Base-by-base conservation (phyloP, 108 stramenopile species). In the Hondaea fermentalgiana region DNA sequence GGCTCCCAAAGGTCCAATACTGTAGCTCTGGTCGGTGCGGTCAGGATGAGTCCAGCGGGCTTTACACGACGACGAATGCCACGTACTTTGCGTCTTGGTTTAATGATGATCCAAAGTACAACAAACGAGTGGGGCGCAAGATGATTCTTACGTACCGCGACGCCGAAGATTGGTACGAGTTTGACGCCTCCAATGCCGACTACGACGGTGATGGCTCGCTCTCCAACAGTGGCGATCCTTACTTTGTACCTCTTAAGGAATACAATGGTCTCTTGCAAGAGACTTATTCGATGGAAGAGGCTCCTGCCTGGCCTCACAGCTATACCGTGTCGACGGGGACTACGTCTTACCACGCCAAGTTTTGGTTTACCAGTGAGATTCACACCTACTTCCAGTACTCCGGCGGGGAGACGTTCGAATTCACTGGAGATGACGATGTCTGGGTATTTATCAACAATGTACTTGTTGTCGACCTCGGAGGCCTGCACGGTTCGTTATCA, bases 331-430 rank as follows among this genome's bases (percentile, higher is more conserved):
- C 23, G n/a, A 21, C 51, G 49, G 12, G 14, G 12, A 83, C n/a
- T 2, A 1, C 76, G 6, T 3, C 10, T 3, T 25, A 47, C 25
- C 25, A n/a, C n/a, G n/a, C n/a, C n/a, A 83, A 83, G 51, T 83
- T 83, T 12, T 83, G 76, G 76, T 83, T 83, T 35, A 83, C 76
- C 16, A 83, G 43, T 6, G 76, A 83, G 28, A 83, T 83, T 3
- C 76, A 83, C 76, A 83, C 76, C n/a, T 83, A 83, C 51, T 83
- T 83, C 49, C 17, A 83, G 51, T 83, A 83, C 76, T 45, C 14
- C 2, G 76, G 76, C 45, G 76, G 51, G 0, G 76, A 83, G 51
- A 16, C 0, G n/a, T 83, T 83, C 3, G 23, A 6, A 3, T 83
- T 83, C 28, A 25, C 12, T 3, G 76, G 76, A 6, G 76, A 83